Base-by-base conservation (phyloP, 2,329 filamentous ascomycete species). In the Alternaria novae-zelandiae region DNA sequence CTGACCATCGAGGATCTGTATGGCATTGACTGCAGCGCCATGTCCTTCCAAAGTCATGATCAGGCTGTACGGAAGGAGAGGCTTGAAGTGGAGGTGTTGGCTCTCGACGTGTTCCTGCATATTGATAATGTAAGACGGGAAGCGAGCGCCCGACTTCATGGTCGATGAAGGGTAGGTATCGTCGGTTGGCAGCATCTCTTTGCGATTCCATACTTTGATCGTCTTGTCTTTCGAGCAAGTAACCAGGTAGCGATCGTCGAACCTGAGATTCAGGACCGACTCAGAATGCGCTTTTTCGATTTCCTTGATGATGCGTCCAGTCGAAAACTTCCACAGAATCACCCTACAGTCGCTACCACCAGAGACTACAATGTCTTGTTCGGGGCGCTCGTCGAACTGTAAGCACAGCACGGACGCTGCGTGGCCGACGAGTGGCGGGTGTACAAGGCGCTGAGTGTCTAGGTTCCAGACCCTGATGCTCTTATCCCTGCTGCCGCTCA, bases 201-300 rank as follows among this genome's bases (percentile, higher is more conserved):
- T 86, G 6, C 96, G 89, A 78, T 95, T 98, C 87, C 97, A 99
- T 17, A 99, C 90, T 80, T 97, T 97, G 84, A 99, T 97, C 0
- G 91, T 91, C 79, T 94, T 96, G 80, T 99, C 96, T 79, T 99
- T 99, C 53, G 95, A 98, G 74, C 96, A 98, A 0, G 96, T 99
- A 12, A 98, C 93, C 5, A 99, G 85, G 66, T 96, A 96, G 9
- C 93, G 88, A 69, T 93, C 90, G 76, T 98, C 94, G 70, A 98
- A 99, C 65, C 92, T 89, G 60, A 99, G 89, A 74, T 98, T 98
- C 15, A 99, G 84, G 0, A 99, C 94, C 0, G 95, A 97, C 79
- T 99, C 96, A 28, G 86, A 84, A 77, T 99, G 96, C 0, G 95
- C 95, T 47, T 88, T 85, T 1, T 85, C 85, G 30, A 98, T 87